Base-by-base conservation (phyloP, 331 rosid species). In the Ulmus americana region DNA sequence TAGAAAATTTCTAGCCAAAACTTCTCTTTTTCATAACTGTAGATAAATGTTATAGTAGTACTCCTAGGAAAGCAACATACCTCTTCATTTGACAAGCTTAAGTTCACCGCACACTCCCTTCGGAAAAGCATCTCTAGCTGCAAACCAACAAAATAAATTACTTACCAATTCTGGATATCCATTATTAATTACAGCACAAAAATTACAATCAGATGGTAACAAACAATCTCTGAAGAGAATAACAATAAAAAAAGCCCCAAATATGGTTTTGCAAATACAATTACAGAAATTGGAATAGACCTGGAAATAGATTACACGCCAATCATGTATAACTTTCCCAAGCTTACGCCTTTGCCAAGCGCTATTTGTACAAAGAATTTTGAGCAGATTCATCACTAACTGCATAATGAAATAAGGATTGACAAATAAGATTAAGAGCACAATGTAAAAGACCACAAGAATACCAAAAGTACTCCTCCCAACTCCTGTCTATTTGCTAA, bases 321-420 rank as follows among this genome's bases (percentile, higher is more conserved):
- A 92, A 76, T 89, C 97, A 74, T 92, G 98, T 70, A 92, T 76
- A 79, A 87, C 85, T 80, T 89, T 92, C 67, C 98, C 98, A 20
- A 92, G 90, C 85, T 92, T 92, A 77, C 98, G 98, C 74, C 98
- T 84, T 79, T 92, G 95, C 98, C 98, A 89, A 46, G 98, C 87
- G 65, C 91, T 74, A 85, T 89, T 92, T 72, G 98, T 83, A 76
- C 97, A 92, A 39, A 89, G 80, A 73, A 86, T 78, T 76, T 85
- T 92, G 63, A 92, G 91, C 79, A 85, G 81, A 79, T 82, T 83
- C 55, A 82, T 70, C 52, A 89, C 87, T 70, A 85, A 79, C 98
- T 92, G 98, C 88, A 80, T 38, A n/a, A 61, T 55, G 55, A 45
- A 55, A 77, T 54, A n/a, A 61, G 39, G 72, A 50, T 39, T 65